Evolutionary conservation across 805 yeast species (phyloP).

Genomic region (Kurtzmaniella cleridarum): DNA sequence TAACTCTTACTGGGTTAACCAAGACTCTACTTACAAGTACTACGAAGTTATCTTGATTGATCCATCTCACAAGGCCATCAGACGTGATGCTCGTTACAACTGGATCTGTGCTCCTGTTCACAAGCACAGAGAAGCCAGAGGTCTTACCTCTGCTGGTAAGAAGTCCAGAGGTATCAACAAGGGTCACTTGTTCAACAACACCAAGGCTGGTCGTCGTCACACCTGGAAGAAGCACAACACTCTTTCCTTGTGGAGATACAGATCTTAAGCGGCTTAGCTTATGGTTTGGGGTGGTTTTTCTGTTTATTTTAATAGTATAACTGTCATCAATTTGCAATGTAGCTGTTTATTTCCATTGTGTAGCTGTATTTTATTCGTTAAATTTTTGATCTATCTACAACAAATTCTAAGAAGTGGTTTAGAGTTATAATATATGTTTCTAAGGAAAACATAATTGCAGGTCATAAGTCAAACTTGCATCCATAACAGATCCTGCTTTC

Average conservation of each 20-base stretch:
- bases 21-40: conserved; percentile 99
- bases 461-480: no score
- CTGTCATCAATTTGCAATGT: not conserved
- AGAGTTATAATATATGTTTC: no score
- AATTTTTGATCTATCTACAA: no score
- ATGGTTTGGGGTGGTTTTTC: conserved; percentile 5
- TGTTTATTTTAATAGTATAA: conserved; percentile 2
- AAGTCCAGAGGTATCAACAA: conserved; percentile 99
- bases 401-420: no score
- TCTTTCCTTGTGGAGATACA: conserved; percentile 98
- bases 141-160: conserved; percentile 97
- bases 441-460: no score
- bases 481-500: no score
- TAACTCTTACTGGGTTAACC: conserved; percentile 99
- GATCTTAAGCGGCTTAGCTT: conserved; percentile 49
- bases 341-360: no score
- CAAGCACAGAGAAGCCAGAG: conserved; percentile 99
- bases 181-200: conserved; percentile 99
- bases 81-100: conserved; percentile 98
- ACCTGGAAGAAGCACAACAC: conserved; percentile 99
- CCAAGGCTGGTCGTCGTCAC: conserved; percentile 98
- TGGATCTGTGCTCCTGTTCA: conserved; percentile 99
- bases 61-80: conserved; percentile 97
- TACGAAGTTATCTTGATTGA: conserved; percentile 96
- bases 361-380: no score